Conservation (phyloP, 176 grass and related monocot species). For the Phoenix roebelenii region DNA sequence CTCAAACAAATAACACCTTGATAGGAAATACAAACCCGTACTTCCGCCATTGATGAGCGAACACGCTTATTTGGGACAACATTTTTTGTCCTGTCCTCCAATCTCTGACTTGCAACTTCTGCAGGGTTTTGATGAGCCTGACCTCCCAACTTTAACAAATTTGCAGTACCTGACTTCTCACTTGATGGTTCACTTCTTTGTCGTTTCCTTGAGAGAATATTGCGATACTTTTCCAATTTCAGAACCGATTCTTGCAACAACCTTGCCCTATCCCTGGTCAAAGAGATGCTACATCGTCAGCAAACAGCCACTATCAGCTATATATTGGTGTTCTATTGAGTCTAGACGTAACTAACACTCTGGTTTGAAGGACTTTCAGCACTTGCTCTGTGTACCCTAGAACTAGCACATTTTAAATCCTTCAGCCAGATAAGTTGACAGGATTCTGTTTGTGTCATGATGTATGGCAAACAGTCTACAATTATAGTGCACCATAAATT, state of each 20-base stretch:
- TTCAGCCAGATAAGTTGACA: no score
- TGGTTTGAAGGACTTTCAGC: no score
- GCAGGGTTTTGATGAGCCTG: conserved; percentile 29
- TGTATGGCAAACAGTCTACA: no score
- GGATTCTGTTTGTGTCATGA: no score
- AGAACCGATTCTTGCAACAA: conserved; percentile 44
- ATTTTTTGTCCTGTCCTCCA: conserved; percentile 53
- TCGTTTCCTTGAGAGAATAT: conserved; percentile 46
- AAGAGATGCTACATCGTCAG: conserved; percentile 6
- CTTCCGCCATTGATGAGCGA: conserved; percentile 56
- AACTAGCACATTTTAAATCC: no score
- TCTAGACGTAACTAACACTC: no score
- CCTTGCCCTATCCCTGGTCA: conserved; percentile 49
- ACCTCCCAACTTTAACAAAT: conserved; percentile 32
- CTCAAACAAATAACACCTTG: conserved; percentile 3
- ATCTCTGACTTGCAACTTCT: conserved; percentile 32
- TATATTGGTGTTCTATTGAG: no score
- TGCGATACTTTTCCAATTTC: conserved; percentile 62
- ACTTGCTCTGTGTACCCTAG: no score
- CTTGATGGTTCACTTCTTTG: conserved; percentile 33
- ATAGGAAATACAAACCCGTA: conserved; percentile 49
- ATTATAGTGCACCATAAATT: no score
- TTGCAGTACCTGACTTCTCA: conserved; percentile 30
- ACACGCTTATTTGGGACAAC: conserved; percentile 46
- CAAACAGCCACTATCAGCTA: not conserved